Base-by-base conservation (phyloP, 2,329 filamentous ascomycete genomes). In the Neoascochyta sp. region DNA sequence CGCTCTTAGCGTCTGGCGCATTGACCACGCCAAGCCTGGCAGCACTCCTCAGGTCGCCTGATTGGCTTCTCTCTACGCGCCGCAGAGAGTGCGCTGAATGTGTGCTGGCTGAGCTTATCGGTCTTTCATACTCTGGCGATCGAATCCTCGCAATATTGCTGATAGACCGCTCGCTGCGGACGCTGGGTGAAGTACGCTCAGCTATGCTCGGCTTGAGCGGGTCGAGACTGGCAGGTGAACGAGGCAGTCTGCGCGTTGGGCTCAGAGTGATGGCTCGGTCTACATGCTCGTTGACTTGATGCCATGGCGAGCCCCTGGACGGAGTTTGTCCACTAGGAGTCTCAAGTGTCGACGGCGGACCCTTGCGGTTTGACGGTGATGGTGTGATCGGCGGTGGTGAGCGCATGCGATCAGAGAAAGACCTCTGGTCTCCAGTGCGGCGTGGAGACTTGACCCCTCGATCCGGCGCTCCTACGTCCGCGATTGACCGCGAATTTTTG, bases 41-140 rank as follows among this genome's bases (percentile, higher is more conserved):
- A 48, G 78, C 76, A 48, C 76, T 76, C 66, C 83, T 70, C 52
- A 93, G 72, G 71, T 93, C 85, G 64, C 83, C 81, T 73, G 84
- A 89, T 62, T 81, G 57, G 60, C 71, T 74, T 27, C 74, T 70
- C 48, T 81, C 79, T 42, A 76, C 74, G 43, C 86, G 78, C 52
- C 87, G 76, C 39, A 92, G 74, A 26, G 83, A 80, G 43, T 82
- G 83, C 37, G 81, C 83, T 43, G 72, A 76, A 41, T 71, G 67
- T 37, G 73, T 69, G 62, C 72, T 80, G 44, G 67, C 30, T 41
- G 71, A 62, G 59, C 80, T 86, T 45, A 81, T 75, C 61, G 83
- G 76, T 57, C 80, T 73, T 36, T 71, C 45, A 23, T 69, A 62
- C 33, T 69, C 62, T 21, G 68, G 62, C 39, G 64, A 62, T 40